Evolutionary conservation across 257 asterid species (phyloP).

Genomic region (Nyctanthes arbortristis): DNA sequence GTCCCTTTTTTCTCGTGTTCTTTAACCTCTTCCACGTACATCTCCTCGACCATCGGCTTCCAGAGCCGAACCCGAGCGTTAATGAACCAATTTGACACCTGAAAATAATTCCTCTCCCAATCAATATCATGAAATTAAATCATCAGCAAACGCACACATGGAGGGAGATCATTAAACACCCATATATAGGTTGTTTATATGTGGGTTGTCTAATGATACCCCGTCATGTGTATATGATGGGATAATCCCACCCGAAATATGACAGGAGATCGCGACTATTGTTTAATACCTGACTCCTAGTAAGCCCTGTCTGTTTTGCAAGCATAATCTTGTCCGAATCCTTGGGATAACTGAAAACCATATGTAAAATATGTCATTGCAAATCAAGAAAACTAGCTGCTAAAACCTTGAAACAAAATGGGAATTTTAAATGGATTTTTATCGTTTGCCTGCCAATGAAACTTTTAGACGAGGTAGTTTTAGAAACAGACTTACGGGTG

Average conservation of each 20-base stretch:
- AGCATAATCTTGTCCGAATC: slow-evolving; percentile 96
- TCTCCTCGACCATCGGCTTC: slow-evolving; percentile 99
- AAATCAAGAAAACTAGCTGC: neutral
- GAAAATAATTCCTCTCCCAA: slow-evolving; percentile 1
- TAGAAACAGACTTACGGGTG: slow-evolving; percentile 70
- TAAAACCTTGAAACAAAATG: neutral
- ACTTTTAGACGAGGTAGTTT: neutral
- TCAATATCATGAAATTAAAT: neutral
- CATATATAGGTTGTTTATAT: no score
- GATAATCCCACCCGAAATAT: neutral
- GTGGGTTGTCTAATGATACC: no score
- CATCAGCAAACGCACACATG: neutral
- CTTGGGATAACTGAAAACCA: slow-evolving; percentile 74
- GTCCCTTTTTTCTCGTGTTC: slow-evolving; percentile 66
- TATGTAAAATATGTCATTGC: neutral
- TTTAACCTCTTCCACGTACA: slow-evolving; percentile 90
- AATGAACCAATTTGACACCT: slow-evolving; percentile 99
- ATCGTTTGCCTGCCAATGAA: neutral
- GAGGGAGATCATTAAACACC: no score
- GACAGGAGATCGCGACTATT: neutral
- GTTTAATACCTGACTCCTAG: slow-evolving; percentile 81
- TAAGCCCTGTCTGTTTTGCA: slow-evolving; percentile 95
- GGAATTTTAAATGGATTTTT: neutral
- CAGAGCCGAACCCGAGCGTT: slow-evolving; percentile 95
- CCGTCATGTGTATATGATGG: no score